Base-by-base conservation (phyloP, 495 filamentous ascomycete species). In the Penicillium taxi region DNA sequence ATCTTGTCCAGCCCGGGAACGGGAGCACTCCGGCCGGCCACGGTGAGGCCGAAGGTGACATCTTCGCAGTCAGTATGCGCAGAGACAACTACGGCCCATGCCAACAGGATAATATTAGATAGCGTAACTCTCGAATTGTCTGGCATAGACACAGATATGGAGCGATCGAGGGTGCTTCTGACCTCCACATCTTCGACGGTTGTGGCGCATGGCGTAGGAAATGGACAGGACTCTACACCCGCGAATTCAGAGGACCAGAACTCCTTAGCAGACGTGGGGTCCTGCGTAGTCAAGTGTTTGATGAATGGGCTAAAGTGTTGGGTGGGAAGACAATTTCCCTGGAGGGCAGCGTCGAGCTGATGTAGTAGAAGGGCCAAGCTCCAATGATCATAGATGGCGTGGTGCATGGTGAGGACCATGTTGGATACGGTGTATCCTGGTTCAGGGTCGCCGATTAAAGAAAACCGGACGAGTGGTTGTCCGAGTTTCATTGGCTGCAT, bases 51-150 rank as follows among this genome's bases (percentile, higher is more conserved):
- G 18, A 24, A 35, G 24, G 35, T 26, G 72, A 58, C 11, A 51
- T 58, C 48, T 70, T 72, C 28, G 64, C 59, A 37, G 71, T 69
- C 6, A 52, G 70, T 55, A 74, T 77, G 5, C 61, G 63, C 0
- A 61, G 70, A 3, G 59, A 59, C 70, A 49, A 75, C 62, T 19
- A 58, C 38, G 9, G 42, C 44, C n/a, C 75, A 47, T 2, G 70
- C 69, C 21, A 75, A 61, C 21, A 66, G 72, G 6, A 64, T 63
- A 0, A 61, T 45, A 3, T 71, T 71, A 1, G 72, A 53, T 71
- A 76, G 74, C 40, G 70, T 70, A 6, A 3, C 6, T 11, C 11
- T 11, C 3, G 12, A 18, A 12, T n/a, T 32, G 9, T 20, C 14
- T 3, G 24, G 24, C 0, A 26, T 9, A 1, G 27, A 30, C 7